These are phyloP conservation scores for Scedosporium aurantiacum DNA, from an alignment of 2,329 filamentous ascomycete genomes.

Conservation along the genomic window DNA sequence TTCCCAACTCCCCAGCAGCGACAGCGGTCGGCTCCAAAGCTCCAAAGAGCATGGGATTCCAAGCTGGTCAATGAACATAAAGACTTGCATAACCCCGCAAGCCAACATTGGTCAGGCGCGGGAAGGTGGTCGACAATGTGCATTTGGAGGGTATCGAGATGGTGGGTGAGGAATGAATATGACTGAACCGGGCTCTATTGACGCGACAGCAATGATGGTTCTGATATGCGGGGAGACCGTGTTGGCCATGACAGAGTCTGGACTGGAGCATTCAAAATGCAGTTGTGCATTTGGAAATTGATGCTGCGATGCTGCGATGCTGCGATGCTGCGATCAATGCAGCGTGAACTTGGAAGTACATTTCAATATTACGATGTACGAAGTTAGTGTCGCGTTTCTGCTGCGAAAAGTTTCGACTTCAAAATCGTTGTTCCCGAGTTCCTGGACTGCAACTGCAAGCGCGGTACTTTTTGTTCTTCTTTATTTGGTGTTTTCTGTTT, in stretches of 20 bases:
- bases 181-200: background rate
- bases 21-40: background rate
- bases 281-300: background rate
- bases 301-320: no score
- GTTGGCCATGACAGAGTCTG: background rate
- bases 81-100: background rate
- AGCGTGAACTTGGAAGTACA: no score
- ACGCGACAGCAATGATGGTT: background rate
- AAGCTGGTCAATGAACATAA: background rate
- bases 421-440: no score
- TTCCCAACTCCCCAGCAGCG: background rate
- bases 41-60: background rate
- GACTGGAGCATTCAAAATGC: background rate
- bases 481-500: background rate
- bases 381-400: no score
- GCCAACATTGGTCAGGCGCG: background rate
- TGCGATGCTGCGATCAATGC: no score
- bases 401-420: no score
- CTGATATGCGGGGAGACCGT: background rate
- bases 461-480: background rate
- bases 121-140: background rate
- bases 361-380: no score
- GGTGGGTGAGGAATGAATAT: background rate
- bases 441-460: background rate
- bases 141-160: background rate